Evolutionary conservation across 805 yeast species (phyloP), one percentile per base, ranked within the genome.

Genomic region (Cyberlindnera xylosilytica): DNA sequence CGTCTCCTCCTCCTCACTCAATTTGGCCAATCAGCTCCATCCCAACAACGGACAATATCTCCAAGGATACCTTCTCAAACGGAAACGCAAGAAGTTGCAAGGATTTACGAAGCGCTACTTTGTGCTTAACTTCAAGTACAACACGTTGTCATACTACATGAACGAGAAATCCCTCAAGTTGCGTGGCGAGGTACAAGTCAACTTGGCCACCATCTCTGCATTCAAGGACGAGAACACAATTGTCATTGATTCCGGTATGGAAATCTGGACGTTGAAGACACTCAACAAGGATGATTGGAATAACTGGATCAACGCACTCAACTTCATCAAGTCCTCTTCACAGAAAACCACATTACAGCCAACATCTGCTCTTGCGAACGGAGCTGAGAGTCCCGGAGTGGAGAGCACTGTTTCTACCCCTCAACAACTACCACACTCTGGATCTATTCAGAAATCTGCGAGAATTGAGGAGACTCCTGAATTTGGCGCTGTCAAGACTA

Each of bases 181-280:
- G 36, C 74, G 98, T 43, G 99, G 99, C 43, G 89, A 87, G 56
- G 88, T 93, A 87, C 95, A 91, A 28, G 79, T 93, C 37, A 79
- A 76, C 40, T 74, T 84, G 36, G 81, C 95, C 3, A 85, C 85
- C n/a, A 80, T 93, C 2, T 78, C 90, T 43, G 96, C 95, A 0
- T 83, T 83, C 53, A 71, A 78, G 20, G 75, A 76, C 44, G 76
- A 78, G 19, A 66, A 77, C 40, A 83, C 86, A 54, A 80, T 93
- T 33, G 80, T 83, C 35, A 75, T 93, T 45, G 97, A 93, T 61
- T 88, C 97, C 0, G 98, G 98, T 3, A 81, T 91, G 79, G 98
- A 91, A 60, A 81, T 86, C 9, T 91, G 98, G 98, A 80, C 79
- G 29, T 69, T 91, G 46, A 87, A 85, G 54, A 86, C 97, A 0